Evolutionary conservation across 768 basidiomycete genomes (phyloP), one percentile per base, ranked within the genome.

Genomic region (Phallus indusiatus): DNA sequence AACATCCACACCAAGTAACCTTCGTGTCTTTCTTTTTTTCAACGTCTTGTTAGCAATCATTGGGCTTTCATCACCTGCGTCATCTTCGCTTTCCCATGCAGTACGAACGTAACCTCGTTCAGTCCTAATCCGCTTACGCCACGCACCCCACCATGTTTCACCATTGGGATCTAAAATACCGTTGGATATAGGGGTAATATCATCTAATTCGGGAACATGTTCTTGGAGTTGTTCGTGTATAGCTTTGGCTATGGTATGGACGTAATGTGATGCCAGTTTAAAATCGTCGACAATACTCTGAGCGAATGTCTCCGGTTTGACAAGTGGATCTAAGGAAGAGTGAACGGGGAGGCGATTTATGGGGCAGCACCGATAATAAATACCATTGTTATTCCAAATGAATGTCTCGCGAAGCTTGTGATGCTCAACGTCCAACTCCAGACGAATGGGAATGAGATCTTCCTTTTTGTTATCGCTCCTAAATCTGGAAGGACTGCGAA

Each of bases 351-450:
- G 33, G 17, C 10, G 17, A 3, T n/a, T n/a, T 14, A 12, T 9
- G 9, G 33, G 1, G 28, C 50, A n/a, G n/a, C n/a, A n/a, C n/a
- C n/a, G 35, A 28, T 3, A 8, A 60, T 50, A 74, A 82, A n/a
- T 58, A 96, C 94, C 95, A 63, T 88, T 88, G 49, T 94, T 72
- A 67, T 99, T 96, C 96, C 95, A 99, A 49, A 96, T 81, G 72
- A 98, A 97, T 0, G 95, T 93, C 69, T 99, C 96, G 24, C 93
- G 83, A 78, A 97, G 86, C 73, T 87, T 90, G 68, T 90, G 86
- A 66, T 90, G 88, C 59, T 97, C 96, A 52, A 94, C 86, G 65
- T 99, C 96, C 66, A 97, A 85, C 70, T 99, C 96, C 54, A 99
- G 76, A n/a, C 96, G 83, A 46, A 99, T 87, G 2, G 96, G 96